Evolutionary conservation across 2,329 filamentous ascomycete species (phyloP).

Genomic region (Macrophomina tecta): DNA sequence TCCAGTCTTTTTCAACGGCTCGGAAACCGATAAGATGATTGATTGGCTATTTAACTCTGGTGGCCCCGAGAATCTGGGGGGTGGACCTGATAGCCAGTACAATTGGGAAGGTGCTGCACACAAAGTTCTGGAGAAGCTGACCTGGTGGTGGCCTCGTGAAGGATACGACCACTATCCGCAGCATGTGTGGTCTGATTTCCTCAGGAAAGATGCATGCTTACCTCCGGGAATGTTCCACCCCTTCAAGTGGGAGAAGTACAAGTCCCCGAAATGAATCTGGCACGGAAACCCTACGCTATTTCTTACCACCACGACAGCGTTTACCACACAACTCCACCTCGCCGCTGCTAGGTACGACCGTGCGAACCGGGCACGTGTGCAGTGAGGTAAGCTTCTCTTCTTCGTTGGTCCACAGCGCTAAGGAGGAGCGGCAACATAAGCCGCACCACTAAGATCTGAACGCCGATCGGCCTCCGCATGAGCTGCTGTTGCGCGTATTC

Average conservation of each 20-base stretch:
- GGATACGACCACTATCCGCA: constrained; percentile 24
- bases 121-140: constrained; percentile 21
- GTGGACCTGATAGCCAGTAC: constrained; percentile 24
- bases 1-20: constrained; percentile 66
- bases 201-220: constrained; percentile 12
- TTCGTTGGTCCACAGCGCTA: background rate
- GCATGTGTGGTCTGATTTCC: constrained; percentile 27
- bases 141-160: constrained; percentile 24
- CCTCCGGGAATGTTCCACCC: constrained; percentile 27
- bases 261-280: constrained; percentile 4
- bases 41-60: constrained; percentile 28
- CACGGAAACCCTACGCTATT: background rate
- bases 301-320: background rate
- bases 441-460: background rate
- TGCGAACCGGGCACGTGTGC: no score
- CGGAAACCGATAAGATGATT: constrained; percentile 16
- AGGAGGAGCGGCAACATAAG: background rate
- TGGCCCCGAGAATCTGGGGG: constrained; percentile 23
- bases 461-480: background rate
- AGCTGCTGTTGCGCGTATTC: background rate
- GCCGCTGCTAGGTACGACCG: background rate
- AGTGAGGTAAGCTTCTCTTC: background rate
- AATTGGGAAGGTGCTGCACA: constrained; percentile 27
- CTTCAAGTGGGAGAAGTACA: constrained; percentile 26
- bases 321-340: background rate